Conservation (phyloP, 106 monocot species). For the Allium cepa region DNA sequence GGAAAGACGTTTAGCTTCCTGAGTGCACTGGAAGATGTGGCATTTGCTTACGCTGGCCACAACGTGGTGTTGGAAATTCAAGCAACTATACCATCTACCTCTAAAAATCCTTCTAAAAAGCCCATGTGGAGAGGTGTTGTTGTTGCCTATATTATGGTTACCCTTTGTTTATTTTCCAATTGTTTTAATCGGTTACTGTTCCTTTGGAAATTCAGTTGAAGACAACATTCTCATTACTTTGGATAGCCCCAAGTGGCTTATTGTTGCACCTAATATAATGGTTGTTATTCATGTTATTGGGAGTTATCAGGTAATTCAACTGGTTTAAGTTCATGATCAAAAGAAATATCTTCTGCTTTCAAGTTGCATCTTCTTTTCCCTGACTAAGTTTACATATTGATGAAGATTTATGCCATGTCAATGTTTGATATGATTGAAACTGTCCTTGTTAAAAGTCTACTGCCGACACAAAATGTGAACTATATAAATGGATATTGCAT, state of each 20-base stretch:
- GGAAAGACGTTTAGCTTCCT: constrained; percentile 36
- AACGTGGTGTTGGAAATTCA: constrained; percentile 67
- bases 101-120: constrained; percentile 47
- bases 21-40: constrained; percentile 33
- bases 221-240: constrained; percentile 45
- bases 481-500: too few species aligned
- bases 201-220: constrained; percentile 28
- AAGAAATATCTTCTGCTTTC: too few species aligned
- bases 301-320: constrained; percentile 35
- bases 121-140: constrained; percentile 64
- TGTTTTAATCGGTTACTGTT: constrained; percentile 36
- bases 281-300: constrained; percentile 57
- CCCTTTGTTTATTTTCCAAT: constrained; percentile 56
- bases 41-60: constrained; percentile 54
- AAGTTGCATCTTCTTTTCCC: not conserved
- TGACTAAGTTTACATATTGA: not conserved
- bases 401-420: constrained; percentile 23
- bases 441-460: constrained; percentile 29
- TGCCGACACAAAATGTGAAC: too few species aligned
- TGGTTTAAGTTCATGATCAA: too few species aligned
- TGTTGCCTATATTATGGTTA: constrained; percentile 47
- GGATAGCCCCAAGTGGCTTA: constrained; percentile 42
- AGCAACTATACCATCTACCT: constrained; percentile 51
- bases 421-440: constrained; percentile 39
- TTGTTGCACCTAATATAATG: constrained; percentile 46